Conservation (phyloP, 1,284 basidiomycete species). For the Malassezia globosa region DNA sequence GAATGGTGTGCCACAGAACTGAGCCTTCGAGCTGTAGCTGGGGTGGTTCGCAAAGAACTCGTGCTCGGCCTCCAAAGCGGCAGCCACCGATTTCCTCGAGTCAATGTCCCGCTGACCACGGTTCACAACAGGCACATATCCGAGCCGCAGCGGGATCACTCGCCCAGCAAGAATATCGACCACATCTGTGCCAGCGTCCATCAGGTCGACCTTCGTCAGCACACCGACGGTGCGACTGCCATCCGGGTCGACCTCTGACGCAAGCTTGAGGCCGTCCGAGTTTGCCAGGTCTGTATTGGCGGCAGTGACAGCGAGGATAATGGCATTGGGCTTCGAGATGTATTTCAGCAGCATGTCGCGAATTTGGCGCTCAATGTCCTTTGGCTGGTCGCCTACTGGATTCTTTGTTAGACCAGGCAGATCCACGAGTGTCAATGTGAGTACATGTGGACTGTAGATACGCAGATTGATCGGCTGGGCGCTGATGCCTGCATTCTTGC, state of each 20-base stretch:
- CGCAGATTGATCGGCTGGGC: slow-evolving; percentile 91
- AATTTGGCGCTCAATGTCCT: slow-evolving; percentile 96
- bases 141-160: slow-evolving; percentile 77
- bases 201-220: slow-evolving; percentile 90
- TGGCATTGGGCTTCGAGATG: slow-evolving; percentile 73
- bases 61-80: slow-evolving; percentile 76
- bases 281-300: slow-evolving; percentile 96
- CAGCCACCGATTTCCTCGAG: slow-evolving; percentile 63
- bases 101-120: slow-evolving; percentile 96
- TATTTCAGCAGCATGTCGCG: slow-evolving; percentile 91
- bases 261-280: slow-evolving; percentile 92
- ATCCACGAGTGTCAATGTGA: slow-evolving; percentile 92
- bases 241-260: slow-evolving; percentile 89
- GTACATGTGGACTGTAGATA: slow-evolving; percentile 88
- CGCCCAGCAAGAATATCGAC: slow-evolving; percentile 97
- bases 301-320: slow-evolving; percentile 84
- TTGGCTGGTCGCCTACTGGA: slow-evolving; percentile 92
- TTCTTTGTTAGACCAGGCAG: slow-evolving; percentile 89
- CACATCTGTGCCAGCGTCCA: slow-evolving; percentile 95
- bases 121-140: slow-evolving; percentile 94
- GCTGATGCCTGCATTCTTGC: slow-evolving; percentile 74
- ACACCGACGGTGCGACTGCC: slow-evolving; percentile 92
- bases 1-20: slow-evolving; percentile 96
- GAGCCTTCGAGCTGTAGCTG: slow-evolving; percentile 81
- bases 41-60: slow-evolving; percentile 86